phyloP scores from a whole-genome alignment of 352 stramenopile species.

The Phytopythium litorale region DNA sequence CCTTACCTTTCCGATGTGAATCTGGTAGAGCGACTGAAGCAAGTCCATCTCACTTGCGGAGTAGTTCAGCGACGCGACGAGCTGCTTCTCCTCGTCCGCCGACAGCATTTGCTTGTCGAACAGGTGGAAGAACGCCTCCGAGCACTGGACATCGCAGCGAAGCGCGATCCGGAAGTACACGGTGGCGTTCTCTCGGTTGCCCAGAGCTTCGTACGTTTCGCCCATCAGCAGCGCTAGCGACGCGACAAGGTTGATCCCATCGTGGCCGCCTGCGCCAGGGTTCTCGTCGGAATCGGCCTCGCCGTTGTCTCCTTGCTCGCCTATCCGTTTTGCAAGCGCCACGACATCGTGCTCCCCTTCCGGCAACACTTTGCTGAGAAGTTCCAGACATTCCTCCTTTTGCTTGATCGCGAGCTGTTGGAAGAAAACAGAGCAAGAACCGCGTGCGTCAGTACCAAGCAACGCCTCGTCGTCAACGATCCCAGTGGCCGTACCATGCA shows the following conservation, averaged over 20 bases:
- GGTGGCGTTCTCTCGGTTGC: conserved; percentile 77
- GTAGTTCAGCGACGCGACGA: conserved; percentile 75
- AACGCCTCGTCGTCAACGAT: not conserved
- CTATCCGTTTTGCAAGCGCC: conserved; percentile 38
- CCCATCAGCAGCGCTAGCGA: conserved; percentile 80
- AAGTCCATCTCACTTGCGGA: conserved; percentile 50
- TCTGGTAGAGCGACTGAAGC: conserved; percentile 59
- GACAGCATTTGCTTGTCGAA: conserved; percentile 87
- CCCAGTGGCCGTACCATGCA: conserved; percentile 44
- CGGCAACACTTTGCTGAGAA: conserved; percentile 56
- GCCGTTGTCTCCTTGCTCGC: conserved; percentile 15
- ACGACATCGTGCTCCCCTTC: conserved; percentile 58
- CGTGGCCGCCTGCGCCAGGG: not conserved
- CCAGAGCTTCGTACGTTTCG: conserved; percentile 78
- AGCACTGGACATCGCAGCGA: conserved; percentile 79
- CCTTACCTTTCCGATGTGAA: conserved; percentile 59
- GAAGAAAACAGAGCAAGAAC: conserved; percentile 2
- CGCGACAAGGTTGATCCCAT: conserved; percentile 69
- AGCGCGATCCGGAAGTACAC: conserved; percentile 75
- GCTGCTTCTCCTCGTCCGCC: conserved; percentile 50
- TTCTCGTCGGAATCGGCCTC: conserved; percentile 10
- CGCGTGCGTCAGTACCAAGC: not conserved
- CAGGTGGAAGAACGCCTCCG: conserved; percentile 81
- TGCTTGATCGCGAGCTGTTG: conserved; percentile 69
- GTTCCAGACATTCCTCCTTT: conserved; percentile 77